Base-by-base conservation (phyloP, 2,329 filamentous ascomycete genomes). In the Claviceps sp. region DNA sequence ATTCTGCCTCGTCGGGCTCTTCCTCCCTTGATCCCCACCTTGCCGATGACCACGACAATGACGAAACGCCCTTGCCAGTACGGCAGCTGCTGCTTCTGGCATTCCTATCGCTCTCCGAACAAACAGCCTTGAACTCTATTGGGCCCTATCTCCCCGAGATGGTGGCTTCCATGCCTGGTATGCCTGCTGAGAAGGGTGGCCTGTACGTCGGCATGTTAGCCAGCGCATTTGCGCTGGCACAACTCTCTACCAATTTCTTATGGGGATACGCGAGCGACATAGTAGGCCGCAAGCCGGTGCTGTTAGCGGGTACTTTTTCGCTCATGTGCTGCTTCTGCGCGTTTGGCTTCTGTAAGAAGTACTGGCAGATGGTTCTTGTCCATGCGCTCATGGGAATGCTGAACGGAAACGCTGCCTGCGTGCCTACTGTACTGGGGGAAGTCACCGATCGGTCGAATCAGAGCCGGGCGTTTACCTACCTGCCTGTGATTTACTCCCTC, bases 111-210 rank as follows among this genome's bases (percentile, higher is more conserved):
- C 76, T 98, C 22, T 86, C 87, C 51, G 93, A 98, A 65, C 93
- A 98, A 73, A 97, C 91, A 0, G 93, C 93, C 0, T 78, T 98
- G 63, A 98, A 98, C 68, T 95, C 89, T 22, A 96, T 98, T 62
- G 87, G 85, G 11, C 93, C 93, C 1, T 98, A 98, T 67, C 79
- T 98, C 1, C 93, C 93, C 0, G 81, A 89, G 60, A 97, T 98
- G 91, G 84, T 90, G 1, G 80, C 81, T 22, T 82, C 81, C 1
- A 97, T 97, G 64, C 86, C 88, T 1, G 87, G 87, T 56, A 84
- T 96, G 19, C 77, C 85, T 19, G 69, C 76, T 1, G 75, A 73
- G 5, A 73, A 89, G 60, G 84, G 85, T 37, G 93, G 91, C 1
- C 65, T 97, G 43, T 97, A 95, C 64, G 89, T 97, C 0, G 93